phyloP scores from a whole-genome alignment of 2,329 filamentous ascomycete species.

The Pezicula carpinea region DNA sequence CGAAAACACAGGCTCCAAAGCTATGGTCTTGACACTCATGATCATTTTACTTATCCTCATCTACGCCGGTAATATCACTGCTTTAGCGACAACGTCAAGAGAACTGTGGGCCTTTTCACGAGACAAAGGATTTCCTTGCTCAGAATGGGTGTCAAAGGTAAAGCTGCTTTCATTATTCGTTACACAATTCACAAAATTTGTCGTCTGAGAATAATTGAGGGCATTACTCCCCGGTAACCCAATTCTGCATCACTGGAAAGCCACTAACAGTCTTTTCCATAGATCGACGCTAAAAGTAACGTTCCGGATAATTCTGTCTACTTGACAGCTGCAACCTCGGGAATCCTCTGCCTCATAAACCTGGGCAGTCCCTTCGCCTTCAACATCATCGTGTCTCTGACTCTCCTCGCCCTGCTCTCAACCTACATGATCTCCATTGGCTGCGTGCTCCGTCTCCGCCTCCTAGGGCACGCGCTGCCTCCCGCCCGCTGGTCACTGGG shows the following conservation, averaged over 20 bases:
- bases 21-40: conserved; percentile 41
- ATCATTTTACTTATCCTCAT: conserved; percentile 36
- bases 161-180: no score
- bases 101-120: conserved; percentile 39
- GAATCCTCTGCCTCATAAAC: conserved; percentile 35
- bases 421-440: conserved; percentile 46
- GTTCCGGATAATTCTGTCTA: conserved; percentile 20
- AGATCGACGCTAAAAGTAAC: conserved; percentile 29
- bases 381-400: conserved; percentile 48
- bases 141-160: conserved; percentile 35
- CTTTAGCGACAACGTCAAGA: conserved; percentile 30
- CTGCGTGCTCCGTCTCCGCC: conserved; percentile 33
- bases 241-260: no score
- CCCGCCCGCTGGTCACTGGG: conserved; percentile 38
- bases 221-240: no score
- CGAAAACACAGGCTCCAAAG: conserved; percentile 37
- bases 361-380: conserved; percentile 47
- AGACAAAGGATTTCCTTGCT: conserved; percentile 38
- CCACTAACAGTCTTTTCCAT: not conserved
- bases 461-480: conserved; percentile 34
- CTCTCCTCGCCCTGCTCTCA: conserved; percentile 43
- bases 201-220: no score
- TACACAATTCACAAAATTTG: no score
- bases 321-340: conserved; percentile 14
- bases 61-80: conserved; percentile 34